Evolutionary conservation across 495 filamentous ascomycete species (phyloP).

Genomic region (Aspergillus bridgeri): DNA sequence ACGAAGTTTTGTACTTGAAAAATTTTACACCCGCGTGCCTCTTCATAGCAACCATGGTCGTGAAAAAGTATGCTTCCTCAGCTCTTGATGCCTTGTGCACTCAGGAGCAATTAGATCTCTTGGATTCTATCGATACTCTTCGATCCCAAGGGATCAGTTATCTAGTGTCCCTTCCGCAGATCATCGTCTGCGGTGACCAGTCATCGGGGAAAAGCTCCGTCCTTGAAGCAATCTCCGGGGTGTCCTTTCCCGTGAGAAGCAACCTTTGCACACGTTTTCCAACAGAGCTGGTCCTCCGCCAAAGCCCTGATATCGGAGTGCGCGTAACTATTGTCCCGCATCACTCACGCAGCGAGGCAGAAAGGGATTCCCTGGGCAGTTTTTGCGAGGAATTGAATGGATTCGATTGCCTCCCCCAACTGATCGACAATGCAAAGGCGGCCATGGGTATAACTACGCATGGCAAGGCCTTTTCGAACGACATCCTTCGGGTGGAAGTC

Average conservation of each 20-base stretch:
- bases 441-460: constrained; percentile 48
- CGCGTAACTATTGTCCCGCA: constrained; percentile 38
- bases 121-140: constrained; percentile 57
- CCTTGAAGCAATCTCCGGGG: constrained; percentile 61
- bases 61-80: constrained; percentile 11
- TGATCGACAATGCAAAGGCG: constrained; percentile 51
- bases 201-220: constrained; percentile 46
- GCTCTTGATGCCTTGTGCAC: constrained; percentile 19
- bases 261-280: constrained; percentile 56
- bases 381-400: constrained; percentile 36
- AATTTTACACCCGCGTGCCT: too few species aligned
- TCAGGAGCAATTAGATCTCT: constrained; percentile 44
- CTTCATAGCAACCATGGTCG: constrained; percentile 2
- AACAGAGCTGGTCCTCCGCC: constrained; percentile 55
- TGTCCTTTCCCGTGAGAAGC: constrained; percentile 55
- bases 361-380: constrained; percentile 21
- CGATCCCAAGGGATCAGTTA: constrained; percentile 53
- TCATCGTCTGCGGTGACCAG: constrained; percentile 61
- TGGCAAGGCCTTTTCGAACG: constrained; percentile 41
- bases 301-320: constrained; percentile 25
- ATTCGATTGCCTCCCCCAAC: constrained; percentile 28
- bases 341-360: constrained; percentile 19
- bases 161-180: constrained; percentile 53
- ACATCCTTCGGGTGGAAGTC: constrained; percentile 52
- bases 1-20: too few species aligned